phyloP scores from a whole-genome alignment of 2,329 filamentous ascomycete species.

The Pleurostoma richardsiae region DNA sequence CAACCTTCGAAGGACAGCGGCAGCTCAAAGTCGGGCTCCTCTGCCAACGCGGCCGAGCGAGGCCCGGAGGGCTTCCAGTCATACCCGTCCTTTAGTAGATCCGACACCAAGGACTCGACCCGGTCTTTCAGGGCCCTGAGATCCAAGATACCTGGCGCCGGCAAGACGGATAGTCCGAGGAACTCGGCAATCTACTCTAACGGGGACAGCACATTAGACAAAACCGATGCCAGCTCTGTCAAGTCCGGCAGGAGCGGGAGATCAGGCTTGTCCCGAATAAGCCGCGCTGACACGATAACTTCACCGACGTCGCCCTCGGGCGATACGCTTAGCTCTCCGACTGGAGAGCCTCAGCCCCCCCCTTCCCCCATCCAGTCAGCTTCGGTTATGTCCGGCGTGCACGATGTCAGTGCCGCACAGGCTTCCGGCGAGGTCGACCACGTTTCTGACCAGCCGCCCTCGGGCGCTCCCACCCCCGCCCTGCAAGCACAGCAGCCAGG shows the following conservation, averaged over 20 bases:
- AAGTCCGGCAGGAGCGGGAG: conserved; percentile 62
- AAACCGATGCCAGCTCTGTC: conserved; percentile 69
- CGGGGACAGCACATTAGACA: conserved; percentile 54
- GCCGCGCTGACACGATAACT: conserved; percentile 36
- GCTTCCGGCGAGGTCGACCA: conserved; percentile 87
- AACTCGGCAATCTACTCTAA: conserved; percentile 65
- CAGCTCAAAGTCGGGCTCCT: conserved; percentile 44
- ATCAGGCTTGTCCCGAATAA: conserved; percentile 39
- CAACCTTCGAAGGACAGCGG: conserved; percentile 61
- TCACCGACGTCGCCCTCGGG: conserved; percentile 35
- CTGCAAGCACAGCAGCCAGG: conserved; percentile 64
- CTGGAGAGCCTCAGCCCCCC: conserved; percentile 55
- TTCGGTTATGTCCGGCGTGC: conserved; percentile 66
- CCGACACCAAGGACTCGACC: conserved; percentile 88
- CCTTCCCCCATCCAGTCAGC: conserved; percentile 84
- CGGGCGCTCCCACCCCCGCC: conserved; percentile 55
- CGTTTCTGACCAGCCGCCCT: conserved; percentile 85
- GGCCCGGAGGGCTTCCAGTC: conserved; percentile 62
- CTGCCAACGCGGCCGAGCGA: conserved; percentile 33
- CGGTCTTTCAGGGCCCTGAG: conserved; percentile 80
- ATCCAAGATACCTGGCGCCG: conserved; percentile 78
- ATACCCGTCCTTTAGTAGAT: conserved; percentile 86
- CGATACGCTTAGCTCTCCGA: conserved; percentile 34
- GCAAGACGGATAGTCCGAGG: conserved; percentile 74
- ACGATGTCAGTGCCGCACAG: conserved; percentile 76